Evolutionary conservation across 176 grass and related monocot species (phyloP), one percentile per base, ranked within the genome.

Genomic region (Zoysia pacifica): DNA sequence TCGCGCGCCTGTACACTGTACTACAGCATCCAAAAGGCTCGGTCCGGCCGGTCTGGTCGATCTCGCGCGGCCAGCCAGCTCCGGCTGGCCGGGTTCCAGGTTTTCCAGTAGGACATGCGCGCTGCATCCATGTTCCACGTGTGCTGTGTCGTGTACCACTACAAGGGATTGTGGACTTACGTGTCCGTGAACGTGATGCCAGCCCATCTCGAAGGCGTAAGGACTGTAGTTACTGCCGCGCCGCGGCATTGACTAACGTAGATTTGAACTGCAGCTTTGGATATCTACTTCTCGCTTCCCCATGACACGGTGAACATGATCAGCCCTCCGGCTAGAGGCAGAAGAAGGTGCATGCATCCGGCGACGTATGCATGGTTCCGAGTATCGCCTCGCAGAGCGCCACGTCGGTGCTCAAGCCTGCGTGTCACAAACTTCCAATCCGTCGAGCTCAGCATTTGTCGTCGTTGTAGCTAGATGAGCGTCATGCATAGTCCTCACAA

Each of bases 101-200:
- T 28, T 5, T 5, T 55, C 15, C 53, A 87, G 74, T 87, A 66
- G 80, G 86, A 79, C 68, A 56, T 61, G 42, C 13, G 61, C 19
- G 54, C 50, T 5, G 56, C 79, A 71, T 77, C 79, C 73, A 44
- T 37, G 67, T 7, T 60, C 80, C 80, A 81, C 86, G 86, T 62
- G 74, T 83, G 74, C 8, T 41, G 50, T 48, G 14, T 72, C 79
- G 58, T 72, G 79, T 87, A 28, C 28, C 28, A 28, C 28, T 28
- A 49, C 79, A 15, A 36, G 48, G 71, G 45, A 15, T 38, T 8
- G 40, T 3, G 48, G 9, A 5, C 60, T 40, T 77, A 77, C 67
- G 74, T 84, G 68, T 84, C 67, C 15, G 48, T 13, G 28, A 28
- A 47, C 11, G 49, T 45, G 73, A 62, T 36, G 18, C 72, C 51